These are phyloP conservation scores for Gossypium schwendimanii DNA, from an alignment of 441 rosid species.

Conservation along the genomic window DNA sequence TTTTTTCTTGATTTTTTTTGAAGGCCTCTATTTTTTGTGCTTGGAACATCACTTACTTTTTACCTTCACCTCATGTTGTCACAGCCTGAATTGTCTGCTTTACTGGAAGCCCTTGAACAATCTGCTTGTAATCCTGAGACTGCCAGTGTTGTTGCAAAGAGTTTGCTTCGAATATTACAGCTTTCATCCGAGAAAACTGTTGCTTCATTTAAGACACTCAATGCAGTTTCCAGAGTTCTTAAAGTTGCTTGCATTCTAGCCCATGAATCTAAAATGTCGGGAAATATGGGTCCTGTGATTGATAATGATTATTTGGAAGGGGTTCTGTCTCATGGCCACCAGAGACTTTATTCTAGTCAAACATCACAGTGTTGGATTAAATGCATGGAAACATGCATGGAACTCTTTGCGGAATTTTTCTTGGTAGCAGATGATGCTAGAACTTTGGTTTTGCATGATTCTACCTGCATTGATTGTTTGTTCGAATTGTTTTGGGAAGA, in stretches of 20 bases:
- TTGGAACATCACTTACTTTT: constrained; percentile 4
- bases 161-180: constrained; percentile 64
- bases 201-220: constrained; percentile 62
- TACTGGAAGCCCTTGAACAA: constrained; percentile 85
- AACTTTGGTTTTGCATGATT: constrained; percentile 52
- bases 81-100: constrained; percentile 80
- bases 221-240: constrained; percentile 74
- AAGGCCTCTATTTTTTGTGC: neutral
- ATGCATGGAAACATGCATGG: constrained; percentile 64
- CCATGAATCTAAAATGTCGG: constrained; percentile 48
- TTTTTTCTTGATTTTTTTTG: neutral
- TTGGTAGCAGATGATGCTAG: constrained; percentile 57
- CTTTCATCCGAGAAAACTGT: constrained; percentile 64
- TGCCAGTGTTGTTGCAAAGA: constrained; percentile 56
- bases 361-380: constrained; percentile 41
- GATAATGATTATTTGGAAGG: constrained; percentile 24
- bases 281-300: constrained; percentile 20
- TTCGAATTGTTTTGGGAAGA: constrained; percentile 97
- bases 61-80: constrained; percentile 18
- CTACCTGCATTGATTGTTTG: constrained; percentile 63
- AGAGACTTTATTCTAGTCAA: constrained; percentile 31
- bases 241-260: constrained; percentile 76
- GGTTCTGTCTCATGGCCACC: constrained; percentile 24
- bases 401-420: constrained; percentile 58
- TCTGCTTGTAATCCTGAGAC: constrained; percentile 68